Conservation (phyloP, 371 early-diverging fungal species). For the Mucor piriformis region DNA sequence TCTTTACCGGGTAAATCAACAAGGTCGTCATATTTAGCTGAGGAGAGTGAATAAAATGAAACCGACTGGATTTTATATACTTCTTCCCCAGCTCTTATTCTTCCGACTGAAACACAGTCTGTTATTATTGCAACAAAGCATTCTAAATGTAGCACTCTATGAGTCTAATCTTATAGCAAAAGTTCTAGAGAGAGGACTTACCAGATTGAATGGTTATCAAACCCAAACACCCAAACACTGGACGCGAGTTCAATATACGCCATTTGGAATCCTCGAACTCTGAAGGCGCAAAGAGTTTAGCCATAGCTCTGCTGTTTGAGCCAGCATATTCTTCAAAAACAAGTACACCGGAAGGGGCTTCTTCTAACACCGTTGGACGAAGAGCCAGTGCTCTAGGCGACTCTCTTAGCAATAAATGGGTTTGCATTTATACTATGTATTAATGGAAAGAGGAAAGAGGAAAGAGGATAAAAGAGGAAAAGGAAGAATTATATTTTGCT, state of each 20-base stretch:
- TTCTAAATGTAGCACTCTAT: conserved; percentile 41
- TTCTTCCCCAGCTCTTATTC: conserved; percentile 62
- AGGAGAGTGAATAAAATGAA: conserved; percentile 65
- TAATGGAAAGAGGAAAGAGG: not conserved
- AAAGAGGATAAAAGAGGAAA: conserved; percentile 6
- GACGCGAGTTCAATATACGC: conserved; percentile 55
- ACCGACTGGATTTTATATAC: conserved; percentile 64
- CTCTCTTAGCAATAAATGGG: conserved; percentile 50
- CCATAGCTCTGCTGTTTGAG: conserved; percentile 39
- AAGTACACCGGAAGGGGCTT: conserved; percentile 49
- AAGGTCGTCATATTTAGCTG: conserved; percentile 59
- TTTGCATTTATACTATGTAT: conserved; percentile 37
- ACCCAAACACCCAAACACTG: conserved; percentile 76
- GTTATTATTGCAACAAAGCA: conserved; percentile 76
- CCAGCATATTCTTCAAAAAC: conserved; percentile 43
- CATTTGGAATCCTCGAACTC: conserved; percentile 55
- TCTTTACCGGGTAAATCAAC: conserved; percentile 30
- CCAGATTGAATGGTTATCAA: conserved; percentile 67
- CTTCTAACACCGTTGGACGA: conserved; percentile 52
- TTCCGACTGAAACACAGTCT: conserved; percentile 62
- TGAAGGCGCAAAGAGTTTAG: conserved; percentile 46
- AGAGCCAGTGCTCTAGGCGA: conserved; percentile 53
- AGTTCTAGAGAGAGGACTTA: conserved; percentile 11
- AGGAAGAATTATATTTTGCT: not conserved
- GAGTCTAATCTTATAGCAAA: not conserved